Conservation (phyloP, 1,284 basidiomycete species). For the Fistulinella cinereoalba region DNA sequence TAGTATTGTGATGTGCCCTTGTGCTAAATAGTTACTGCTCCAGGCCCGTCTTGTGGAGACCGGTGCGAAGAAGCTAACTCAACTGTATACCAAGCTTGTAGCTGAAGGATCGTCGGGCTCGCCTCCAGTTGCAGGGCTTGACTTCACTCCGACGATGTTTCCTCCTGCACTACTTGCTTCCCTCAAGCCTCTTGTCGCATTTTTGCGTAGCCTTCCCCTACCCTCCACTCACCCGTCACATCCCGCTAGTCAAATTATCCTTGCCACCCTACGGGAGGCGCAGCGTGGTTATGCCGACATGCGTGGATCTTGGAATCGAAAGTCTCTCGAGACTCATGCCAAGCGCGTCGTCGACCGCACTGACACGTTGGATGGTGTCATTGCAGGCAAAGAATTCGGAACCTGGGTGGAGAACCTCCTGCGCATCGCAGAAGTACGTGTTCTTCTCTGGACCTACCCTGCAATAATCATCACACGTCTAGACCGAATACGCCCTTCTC, state of each 20-base stretch:
- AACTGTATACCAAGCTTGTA: conserved; percentile 75
- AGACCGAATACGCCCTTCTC: conserved; percentile 58
- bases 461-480: conserved; percentile 7
- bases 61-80: conserved; percentile 74
- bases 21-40: neutral
- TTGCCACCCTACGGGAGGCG: conserved; percentile 65
- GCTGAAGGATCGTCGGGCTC: conserved; percentile 75
- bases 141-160: conserved; percentile 53
- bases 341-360: conserved; percentile 65
- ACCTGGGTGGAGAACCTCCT: conserved; percentile 63
- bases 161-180: conserved; percentile 50
- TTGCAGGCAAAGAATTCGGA: conserved; percentile 64
- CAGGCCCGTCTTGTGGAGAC: conserved; percentile 75
- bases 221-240: conserved; percentile 77
- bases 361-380: conserved; percentile 60
- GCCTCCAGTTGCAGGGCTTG: conserved; percentile 55
- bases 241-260: conserved; percentile 63
- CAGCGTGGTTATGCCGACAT: conserved; percentile 81
- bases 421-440: conserved; percentile 57
- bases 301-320: conserved; percentile 71
- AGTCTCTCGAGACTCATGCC: conserved; percentile 66
- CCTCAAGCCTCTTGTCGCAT: conserved; percentile 60
- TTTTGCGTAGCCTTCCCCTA: conserved; percentile 66
- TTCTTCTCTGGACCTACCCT: neutral
- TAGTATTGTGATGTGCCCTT: too few species aligned